Base-by-base conservation (phyloP, 257 asterid species). In the Ilex asprella region DNA sequence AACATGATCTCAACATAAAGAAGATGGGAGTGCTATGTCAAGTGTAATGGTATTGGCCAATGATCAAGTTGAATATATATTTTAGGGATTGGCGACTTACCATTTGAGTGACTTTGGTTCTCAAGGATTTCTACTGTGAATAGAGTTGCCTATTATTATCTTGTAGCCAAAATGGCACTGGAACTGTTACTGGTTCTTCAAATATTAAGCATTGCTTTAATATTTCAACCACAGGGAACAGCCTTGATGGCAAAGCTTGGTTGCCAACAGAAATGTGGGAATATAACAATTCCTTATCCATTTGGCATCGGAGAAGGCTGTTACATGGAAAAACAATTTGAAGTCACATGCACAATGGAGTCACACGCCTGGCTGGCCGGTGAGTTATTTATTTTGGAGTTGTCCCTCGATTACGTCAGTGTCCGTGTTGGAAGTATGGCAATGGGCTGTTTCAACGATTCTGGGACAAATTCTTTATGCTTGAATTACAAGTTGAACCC, bases 251-350 rank as follows among this genome's bases (percentile, higher is more conserved):
- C 59, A n/a, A 16, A 41, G 9, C 51, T 30, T 12, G 59, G 51
- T 47, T 76, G 81, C 75, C 62, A 39, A 39, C 51, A 60, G 3
- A 71, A 65, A 41, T 76, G 81, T n/a, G 79, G 75, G 13, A 54
- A 44, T 15, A 10, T 44, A 12, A 59, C 65, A 13, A 67, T 77
- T 59, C 68, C 74, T 3, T 70, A 70, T 49, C 77, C 82, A 15
- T 76, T 76, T 53, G 81, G 81, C 39, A 61, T 58, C 32, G 56
- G 44, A 12, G 43, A 51, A 16, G 74, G 73, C 15, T 77, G 82
- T 62, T 73, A 62, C 65, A 68, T 73, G 0, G 70, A 66, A 5
- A n/a, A 56, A 16, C 16, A 51, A 50, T 77, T 73, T 16, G 30
- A 31, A 44, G 62, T 77, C 61, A 31, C 12, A 2, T 77, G 82